A percentile compares a stretch with the other conserved stretches of the same genome.
Evolutionary conservation across 148 eudicot species (phyloP).

Genomic region (Mesembryanthemum crystallinum): DNA sequence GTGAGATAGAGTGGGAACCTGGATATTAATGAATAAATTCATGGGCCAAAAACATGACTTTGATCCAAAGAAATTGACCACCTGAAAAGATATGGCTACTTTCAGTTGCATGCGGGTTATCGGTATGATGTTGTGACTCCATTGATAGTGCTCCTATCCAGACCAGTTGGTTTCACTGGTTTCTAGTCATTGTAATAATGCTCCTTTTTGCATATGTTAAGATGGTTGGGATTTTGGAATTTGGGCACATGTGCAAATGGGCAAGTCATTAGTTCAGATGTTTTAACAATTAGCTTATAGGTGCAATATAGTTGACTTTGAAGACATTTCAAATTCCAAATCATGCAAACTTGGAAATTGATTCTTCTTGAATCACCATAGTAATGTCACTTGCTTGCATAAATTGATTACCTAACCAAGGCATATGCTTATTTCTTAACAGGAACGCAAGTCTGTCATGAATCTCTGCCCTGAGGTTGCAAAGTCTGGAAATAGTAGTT

Average conservation of each 20-base stretch:
- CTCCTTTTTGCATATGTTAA: background rate
- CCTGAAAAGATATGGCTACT: background rate
- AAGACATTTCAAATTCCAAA: background rate
- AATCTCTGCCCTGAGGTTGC: constrained; percentile 79
- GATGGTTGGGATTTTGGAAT: background rate
- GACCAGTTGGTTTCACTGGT: background rate
- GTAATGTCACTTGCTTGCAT: background rate
- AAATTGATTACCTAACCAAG: background rate
- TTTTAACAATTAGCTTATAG: background rate
- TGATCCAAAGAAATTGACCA: background rate
- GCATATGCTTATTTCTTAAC: constrained; percentile 16
- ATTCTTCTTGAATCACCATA: background rate
- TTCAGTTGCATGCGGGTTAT: background rate
- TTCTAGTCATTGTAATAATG: background rate
- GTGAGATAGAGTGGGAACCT: too few relatives aligned
- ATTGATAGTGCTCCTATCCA: background rate
- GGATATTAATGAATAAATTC: too few relatives aligned
- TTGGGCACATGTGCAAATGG: background rate
- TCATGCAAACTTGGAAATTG: background rate
- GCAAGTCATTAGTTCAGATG: background rate
- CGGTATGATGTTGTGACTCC: background rate
- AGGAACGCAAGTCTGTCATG: constrained; percentile 66
- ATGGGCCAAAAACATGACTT: too few relatives aligned
- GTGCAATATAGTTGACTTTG: background rate
- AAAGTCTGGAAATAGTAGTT: constrained; percentile 51